A percentile compares a stretch with the other conserved stretches of the same genome.
Evolutionary conservation across 805 yeast species (phyloP).

Genomic region (Suhomyces tanzawaensis): DNA sequence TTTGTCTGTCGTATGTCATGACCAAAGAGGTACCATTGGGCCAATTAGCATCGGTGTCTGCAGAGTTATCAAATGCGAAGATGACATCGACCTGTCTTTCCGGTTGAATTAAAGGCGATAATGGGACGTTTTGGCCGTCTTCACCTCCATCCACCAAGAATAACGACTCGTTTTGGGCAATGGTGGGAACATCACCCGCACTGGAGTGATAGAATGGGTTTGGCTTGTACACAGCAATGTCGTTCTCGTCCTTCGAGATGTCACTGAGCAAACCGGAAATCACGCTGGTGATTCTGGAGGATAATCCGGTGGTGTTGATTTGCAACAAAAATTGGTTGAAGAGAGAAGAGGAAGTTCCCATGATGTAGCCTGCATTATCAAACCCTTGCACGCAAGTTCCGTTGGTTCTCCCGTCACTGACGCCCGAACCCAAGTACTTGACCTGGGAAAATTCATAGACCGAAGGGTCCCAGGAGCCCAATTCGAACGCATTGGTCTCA

Average conservation of each 20-base stretch:
- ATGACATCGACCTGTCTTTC: conserved; percentile 61
- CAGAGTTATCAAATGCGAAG: conserved; percentile 65
- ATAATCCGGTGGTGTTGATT: conserved; percentile 15
- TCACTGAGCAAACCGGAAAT: conserved; percentile 22
- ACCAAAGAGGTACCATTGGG: conserved; percentile 66
- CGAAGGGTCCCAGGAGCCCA: conserved; percentile 31
- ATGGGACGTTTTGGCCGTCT: conserved; percentile 69
- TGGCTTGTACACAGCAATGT: conserved; percentile 21
- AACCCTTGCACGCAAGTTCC: conserved; percentile 22
- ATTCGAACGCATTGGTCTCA: conserved; percentile 24
- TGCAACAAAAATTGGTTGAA: conserved; percentile 24
- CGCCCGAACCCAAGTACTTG: conserved; percentile 24
- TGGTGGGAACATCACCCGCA: conserved; percentile 28
- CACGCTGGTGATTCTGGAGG: conserved; percentile 18
- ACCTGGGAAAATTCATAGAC: conserved; percentile 21
- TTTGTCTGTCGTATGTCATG: conserved; percentile 59
- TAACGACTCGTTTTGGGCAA: conserved; percentile 42
- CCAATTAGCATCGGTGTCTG: conserved; percentile 59
- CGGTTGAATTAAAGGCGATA: conserved; percentile 61
- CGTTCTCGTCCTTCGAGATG: conserved; percentile 45
- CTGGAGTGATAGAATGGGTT: conserved; percentile 43
- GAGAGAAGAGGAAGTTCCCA: conserved; percentile 26
- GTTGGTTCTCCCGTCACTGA: conserved; percentile 16
- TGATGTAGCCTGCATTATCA: conserved; percentile 26
- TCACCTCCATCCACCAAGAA: conserved; percentile 79